These are phyloP conservation scores for Lagenidium sp. DNA, from an alignment of 352 stramenopile species.

Conservation along the genomic window DNA sequence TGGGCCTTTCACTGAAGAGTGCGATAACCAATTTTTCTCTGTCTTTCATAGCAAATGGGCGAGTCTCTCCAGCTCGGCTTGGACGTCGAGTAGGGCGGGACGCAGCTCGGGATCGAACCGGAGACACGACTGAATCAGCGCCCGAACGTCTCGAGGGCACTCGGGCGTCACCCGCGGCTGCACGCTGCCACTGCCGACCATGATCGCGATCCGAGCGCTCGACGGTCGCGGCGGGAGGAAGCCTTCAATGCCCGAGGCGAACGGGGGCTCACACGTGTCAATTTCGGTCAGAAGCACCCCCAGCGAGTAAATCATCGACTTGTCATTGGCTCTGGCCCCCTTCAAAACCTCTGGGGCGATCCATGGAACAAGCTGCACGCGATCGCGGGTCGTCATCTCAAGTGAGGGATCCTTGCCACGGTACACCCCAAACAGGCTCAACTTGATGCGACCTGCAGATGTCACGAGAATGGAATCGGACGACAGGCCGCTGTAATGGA, in stretches of 20 bases:
- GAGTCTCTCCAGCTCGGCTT: conserved; percentile 28
- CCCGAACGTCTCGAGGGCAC: conserved; percentile 32
- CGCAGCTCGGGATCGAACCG: conserved; percentile 33
- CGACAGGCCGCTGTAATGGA: too few relatives aligned
- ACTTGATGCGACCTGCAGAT: too few relatives aligned
- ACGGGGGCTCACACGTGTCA: conserved; percentile 44
- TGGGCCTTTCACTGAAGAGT: not conserved
- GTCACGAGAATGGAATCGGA: too few relatives aligned
- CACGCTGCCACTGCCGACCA: conserved; percentile 37
- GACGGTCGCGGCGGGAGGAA: conserved; percentile 9
- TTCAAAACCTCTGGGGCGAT: conserved; percentile 41
- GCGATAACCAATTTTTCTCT: not conserved
- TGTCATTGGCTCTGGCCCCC: conserved; percentile 18
- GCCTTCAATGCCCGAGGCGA: conserved; percentile 24
- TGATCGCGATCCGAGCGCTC: conserved; percentile 32
- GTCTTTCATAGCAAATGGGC: conserved; percentile 4
- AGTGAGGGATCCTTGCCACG: too few relatives aligned
- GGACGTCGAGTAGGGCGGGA: conserved; percentile 21
- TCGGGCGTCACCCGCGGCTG: conserved; percentile 30
- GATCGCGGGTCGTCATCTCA: too few relatives aligned
- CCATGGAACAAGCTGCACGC: too few relatives aligned
- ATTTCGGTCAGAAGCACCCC: conserved; percentile 49
- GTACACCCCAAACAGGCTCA: too few relatives aligned
- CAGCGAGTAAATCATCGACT: conserved; percentile 34
- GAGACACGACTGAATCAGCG: conserved; percentile 32